Base-by-base conservation (phyloP, 306 rosid species). In the Alnus glutinosa region DNA sequence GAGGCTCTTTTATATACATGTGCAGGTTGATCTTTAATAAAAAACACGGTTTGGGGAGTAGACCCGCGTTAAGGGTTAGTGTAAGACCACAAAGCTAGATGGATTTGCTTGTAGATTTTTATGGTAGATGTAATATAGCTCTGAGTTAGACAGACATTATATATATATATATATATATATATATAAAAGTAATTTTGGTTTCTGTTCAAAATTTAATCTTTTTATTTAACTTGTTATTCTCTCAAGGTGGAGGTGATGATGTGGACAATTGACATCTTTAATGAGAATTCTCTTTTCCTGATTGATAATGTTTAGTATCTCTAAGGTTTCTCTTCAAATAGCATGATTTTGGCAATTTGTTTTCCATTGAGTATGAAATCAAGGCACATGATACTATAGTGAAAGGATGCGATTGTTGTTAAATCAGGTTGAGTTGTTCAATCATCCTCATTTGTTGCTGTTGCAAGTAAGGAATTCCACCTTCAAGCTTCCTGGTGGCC, bases 401-500 rank as follows among this genome's bases (percentile, higher is more conserved):
- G 78, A 71, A 74, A 28, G 23, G 55, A 76, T 49, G 48, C 8
- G n/a, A 49, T 34, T 76, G 18, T 81, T 73, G 59, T 77, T 68
- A 69, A 63, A 76, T 81, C 88, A 94, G 98, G 97, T 94, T 57
- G 98, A 94, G 82, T 82, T 94, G 89, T 94, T 94, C 86, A 89
- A 91, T 73, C 95, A 94, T 81, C 98, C 98, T 3, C 98, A 94
- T 82, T 61, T 91, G 86, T 78, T 93, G 83, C 32, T 93, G 55
- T 84, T 91, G 83, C 98, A 91, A 93, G 81, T 91, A 70, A 87
- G 88, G 58, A 94, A 94, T 69, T 89, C 95, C 78, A 68, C 85
- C 70, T 89, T 86, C 77, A 89, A 87, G 88, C 97, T 94, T 71
- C 98, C 98, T 0, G 97, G 98, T 32, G 98, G 98, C 52, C 97